Evolutionary conservation across 768 basidiomycete species (phyloP), one percentile per base, ranked within the genome.

Genomic region (Collybiopsis luxurians): DNA sequence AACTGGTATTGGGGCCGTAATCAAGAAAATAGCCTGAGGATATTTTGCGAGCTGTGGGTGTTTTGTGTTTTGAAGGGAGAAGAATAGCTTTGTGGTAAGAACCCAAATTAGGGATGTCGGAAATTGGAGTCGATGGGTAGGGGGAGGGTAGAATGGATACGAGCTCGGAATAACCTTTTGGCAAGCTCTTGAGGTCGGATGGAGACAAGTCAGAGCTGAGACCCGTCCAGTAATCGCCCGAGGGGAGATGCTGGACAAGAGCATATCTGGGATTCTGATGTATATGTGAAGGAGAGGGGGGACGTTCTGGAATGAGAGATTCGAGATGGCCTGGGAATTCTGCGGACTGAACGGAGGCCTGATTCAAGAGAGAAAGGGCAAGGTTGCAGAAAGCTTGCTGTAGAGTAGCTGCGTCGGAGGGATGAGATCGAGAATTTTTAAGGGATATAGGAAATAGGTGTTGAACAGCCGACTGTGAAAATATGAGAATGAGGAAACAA

Each of bases 221-320:
- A 26, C 91, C 90, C 15, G 89, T 79, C 86, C 90, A 94, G 75
- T 84, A 91, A 57, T 87, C 86, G 38, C 85, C 90, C 1, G 76
- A 79, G 0, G 92, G 89, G 6, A 94, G 75, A 58, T 84, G 86
- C 64, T 94, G 91, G 61, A 92, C 78, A 45, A 94, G 81, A 2
- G 92, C 90, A 70, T 87, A 92, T 64, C 78, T 82, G 53, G 79
- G 82, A 44, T 69, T 73, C 59, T 44, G 40, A 54, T 54, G 43
- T 21, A 55, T 26, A 39, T 55, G 43, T 9, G 45, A 60, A 44
- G 62, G 64, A 68, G 23, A 66, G n/a, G 46, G 62, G 19, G 24
- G 53, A 21, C 43, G 68, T 57, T 60, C 59, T 15, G 59, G 52
- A 46, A 82, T 72, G 58, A 83, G 66, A 49, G 78, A 73, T 50